Percentiles rank a stretch among this genome's conserved stretches.
phyloP scores from a whole-genome alignment of 306 rosid genomes.

The Castanea sativa region DNA sequence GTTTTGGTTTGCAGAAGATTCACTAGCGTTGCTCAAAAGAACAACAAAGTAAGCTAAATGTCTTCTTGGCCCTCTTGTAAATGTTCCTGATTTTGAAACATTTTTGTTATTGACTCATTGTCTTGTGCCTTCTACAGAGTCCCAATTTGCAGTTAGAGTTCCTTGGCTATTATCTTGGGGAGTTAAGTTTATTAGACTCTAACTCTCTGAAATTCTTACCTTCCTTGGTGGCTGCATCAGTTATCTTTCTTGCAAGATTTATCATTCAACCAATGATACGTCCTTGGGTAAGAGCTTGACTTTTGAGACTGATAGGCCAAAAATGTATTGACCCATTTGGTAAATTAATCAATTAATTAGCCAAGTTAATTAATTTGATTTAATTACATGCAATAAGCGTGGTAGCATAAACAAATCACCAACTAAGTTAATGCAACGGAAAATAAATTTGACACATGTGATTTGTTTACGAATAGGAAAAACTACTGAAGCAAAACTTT shows the following conservation, averaged over 20 bases:
- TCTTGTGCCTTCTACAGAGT: slow-evolving; percentile 33
- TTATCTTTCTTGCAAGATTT: slow-evolving; percentile 63
- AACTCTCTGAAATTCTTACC: slow-evolving; percentile 68
- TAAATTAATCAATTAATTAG: no score
- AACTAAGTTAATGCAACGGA: no score
- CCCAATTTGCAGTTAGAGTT: slow-evolving; percentile 66
- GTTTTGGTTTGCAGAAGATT: slow-evolving; percentile 53
- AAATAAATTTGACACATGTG: no score
- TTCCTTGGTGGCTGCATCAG: slow-evolving; percentile 84
- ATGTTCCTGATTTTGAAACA: background rate
- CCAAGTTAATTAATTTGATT: no score
- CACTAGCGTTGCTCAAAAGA: slow-evolving; percentile 47
- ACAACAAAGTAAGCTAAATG: slow-evolving; percentile 42
- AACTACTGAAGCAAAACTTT: no score
- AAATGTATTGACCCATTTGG: no score
- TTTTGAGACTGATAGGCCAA: background rate
- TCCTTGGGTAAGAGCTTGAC: slow-evolving; percentile 67
- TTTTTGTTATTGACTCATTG: background rate
- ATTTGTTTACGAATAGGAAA: no score
- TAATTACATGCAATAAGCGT: no score
- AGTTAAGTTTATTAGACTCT: slow-evolving; percentile 82
- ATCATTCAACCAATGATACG: slow-evolving; percentile 45
- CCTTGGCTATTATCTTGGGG: slow-evolving; percentile 67
- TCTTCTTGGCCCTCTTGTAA: background rate
- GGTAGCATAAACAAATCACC: no score